Percentiles rank a stretch among this genome's conserved stretches.
phyloP scores from a whole-genome alignment of 129 eudicot species.

The Chrysanthemum lavandulifolium region DNA sequence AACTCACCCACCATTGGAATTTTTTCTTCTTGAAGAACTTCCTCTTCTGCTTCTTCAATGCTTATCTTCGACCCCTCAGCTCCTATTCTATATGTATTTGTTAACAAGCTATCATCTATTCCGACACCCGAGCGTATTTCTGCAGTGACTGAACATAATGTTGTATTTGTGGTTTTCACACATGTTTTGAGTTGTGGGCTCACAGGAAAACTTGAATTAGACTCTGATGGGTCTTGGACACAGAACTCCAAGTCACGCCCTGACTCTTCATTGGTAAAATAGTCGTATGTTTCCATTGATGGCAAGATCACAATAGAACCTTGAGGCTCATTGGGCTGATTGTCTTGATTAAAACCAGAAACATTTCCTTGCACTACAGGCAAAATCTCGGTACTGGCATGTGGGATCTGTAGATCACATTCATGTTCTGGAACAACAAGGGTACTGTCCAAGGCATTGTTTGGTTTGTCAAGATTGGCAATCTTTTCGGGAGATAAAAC shows the following conservation, averaged over 20 bases:
- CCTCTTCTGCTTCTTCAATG: constrained; percentile 17
- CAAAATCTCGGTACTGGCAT: constrained; percentile 22
- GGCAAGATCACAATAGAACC: constrained; percentile 18
- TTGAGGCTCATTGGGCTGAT: constrained; percentile 28
- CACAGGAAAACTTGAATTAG: not conserved
- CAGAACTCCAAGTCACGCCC: not conserved
- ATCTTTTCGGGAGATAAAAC: constrained; percentile 19
- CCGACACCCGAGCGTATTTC: constrained; percentile 20
- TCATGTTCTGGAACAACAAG: constrained; percentile 24
- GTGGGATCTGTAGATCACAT: constrained; percentile 5
- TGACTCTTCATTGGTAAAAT: constrained; percentile 14
- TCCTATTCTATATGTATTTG: constrained; percentile 14
- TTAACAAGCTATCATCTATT: constrained; percentile 23
- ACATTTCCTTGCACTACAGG: constrained; percentile 17
- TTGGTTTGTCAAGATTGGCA: not conserved
- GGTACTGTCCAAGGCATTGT: constrained; percentile 12
- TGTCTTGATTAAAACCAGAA: constrained; percentile 5
- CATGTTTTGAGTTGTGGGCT: constrained; percentile 21
- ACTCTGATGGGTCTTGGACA: constrained; percentile 5
- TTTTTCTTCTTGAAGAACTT: constrained; percentile 23
- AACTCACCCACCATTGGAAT: constrained; percentile 23
- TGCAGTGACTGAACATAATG: constrained; percentile 2
- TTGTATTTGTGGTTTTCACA: constrained; percentile 19
- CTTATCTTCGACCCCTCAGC: constrained; percentile 15
- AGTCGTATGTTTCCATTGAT: constrained; percentile 13